Base-by-base conservation (phyloP, 1,284 basidiomycete genomes). In the Ganoderma boninense region DNA sequence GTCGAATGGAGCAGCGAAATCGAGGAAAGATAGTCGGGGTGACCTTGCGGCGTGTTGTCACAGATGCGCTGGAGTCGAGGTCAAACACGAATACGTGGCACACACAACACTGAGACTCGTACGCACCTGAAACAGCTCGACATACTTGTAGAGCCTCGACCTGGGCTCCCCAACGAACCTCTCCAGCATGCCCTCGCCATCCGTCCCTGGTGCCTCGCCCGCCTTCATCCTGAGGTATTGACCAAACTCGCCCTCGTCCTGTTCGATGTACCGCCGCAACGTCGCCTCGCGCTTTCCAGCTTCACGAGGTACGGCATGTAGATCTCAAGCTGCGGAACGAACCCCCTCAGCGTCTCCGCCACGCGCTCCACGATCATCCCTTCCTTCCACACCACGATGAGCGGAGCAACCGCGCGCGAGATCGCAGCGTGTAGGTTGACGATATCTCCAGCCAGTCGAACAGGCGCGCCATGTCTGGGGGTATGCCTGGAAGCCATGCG, bases 391-490 rank as follows among this genome's bases (percentile, higher is more conserved):
- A 69, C 62, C 2, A 67, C 64, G 0, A 70, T 43, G 1, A 71
- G 79, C 2, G 86, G 82, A 32, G 86, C 82, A 64, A 95, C 80
- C 0, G 87, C 81, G 1, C 85, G 82, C 6, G 86, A 84, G 32
- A 97, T 83, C 69, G 90, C 87, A 2, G 84, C 81, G 74, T 97
- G 96, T 0, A 96, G 82, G 69, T 92, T 90, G 16, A 92, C 84
- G 71, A 97, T 94, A 73, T 94, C 93, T 96, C 95, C 62, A 97
- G 83, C 89, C 92, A 94, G 79, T 96, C 95, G 72, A 97, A 90
- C 38, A 96, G 84, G 20, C 89, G 87, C 5, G 90, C 86, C 10
- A 95, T 84, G 42, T 89, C 86, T 0, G 82, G 73, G 0, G 95
- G 94, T 23, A 97, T 86, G 20, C 95, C 95, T 4, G 87, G 82